Base-by-base conservation (phyloP, 164 flowering plant genomes). In the Liquidambar formosana region DNA sequence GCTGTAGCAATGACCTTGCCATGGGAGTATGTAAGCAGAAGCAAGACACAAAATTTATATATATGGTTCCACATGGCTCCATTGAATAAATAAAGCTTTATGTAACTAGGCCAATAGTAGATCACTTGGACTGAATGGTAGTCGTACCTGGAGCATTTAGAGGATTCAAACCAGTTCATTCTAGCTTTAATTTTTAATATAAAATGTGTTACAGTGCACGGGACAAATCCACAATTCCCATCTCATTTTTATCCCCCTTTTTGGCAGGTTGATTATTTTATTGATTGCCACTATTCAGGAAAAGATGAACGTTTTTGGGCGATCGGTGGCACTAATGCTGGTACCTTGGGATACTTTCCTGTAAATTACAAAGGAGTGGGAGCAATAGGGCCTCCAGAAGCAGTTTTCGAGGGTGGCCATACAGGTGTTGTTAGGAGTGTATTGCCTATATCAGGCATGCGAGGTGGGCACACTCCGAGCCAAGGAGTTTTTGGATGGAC, bases 251-350 rank as follows among this genome's bases (percentile, higher is more conserved):
- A 54, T 64, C 65, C 19, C 65, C 19, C 64, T 14, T 33, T 58
- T 53, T 71, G 48, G 67, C 88, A 96, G 99, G 94, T 96, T 69
- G 97, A 96, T 77, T 92, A 93, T 77, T 90, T 96, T 79, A 89
- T 93, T 58, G 96, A 96, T 65, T 96, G 99, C 76, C 86, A 86
- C 80, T 86, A 81, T 62, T 79, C 90, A 0, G 73, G 61, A 65
- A 87, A 78, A n/a, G 85, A 81, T 56, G 85, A 87, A 44, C 73
- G 70, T 56, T 66, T 96, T 63, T 89, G 96, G 97, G 87, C 85
- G 51, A 85, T 93, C 53, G 98, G 99, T 21, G 99, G 96, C 63
- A 89, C 97, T 23, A 87, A 81, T 71, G 69, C 80, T 27, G 99
- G 99, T 60, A 80, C 85, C 0, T 59, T 93, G 69, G 98, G 96